Base-by-base conservation (phyloP, 1,139 yeast species). In the Yamadazyma kanchanaburiensis region DNA sequence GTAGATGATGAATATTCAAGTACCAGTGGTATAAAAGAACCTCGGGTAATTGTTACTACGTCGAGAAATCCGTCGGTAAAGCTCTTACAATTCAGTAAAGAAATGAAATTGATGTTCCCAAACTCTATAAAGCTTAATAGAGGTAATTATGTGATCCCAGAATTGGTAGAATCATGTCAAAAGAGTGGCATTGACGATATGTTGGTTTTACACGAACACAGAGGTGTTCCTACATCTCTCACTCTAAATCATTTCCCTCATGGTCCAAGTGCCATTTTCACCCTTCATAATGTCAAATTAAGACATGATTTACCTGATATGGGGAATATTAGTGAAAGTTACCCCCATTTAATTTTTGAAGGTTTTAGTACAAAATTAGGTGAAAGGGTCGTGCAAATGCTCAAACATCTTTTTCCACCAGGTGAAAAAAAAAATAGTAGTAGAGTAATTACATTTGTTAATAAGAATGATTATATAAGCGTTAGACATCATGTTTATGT, bases 401-500 rank as follows among this genome's bases (percentile, higher is more conserved):
- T 91, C 45, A 86, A 91, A 58, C 95, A 94, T 57, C 58, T 91
- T 48, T 91, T 89, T 60, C 96, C 98, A 4, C 95, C 97, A 0
- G 97, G 97, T n/a, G 95, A 83, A 6, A 91, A 91, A 59, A 77
- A 79, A 44, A 95, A 88, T 48, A 73, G 86, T 22, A 77, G 94
- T 8, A 67, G 99, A 47, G 96, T 91, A 15, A 81, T 91, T 31
- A 85, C 96, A 2, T 94, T 91, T 62, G 80, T 86, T 25, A 94
- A 94, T 55, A 74, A 77, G 36, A 95, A 89, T 33, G 98, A 91
- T 58, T 91, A 78, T 50, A 89, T 91, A 34, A 77, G 88, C 37
- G 96, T 91, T 6, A 75, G 99, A 58, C 98, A 91, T 53, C 99
- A 91, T 53, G 85, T 94, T 3, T 94, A 84, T 53, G 95, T 89